phyloP scores from a whole-genome alignment of 2,329 filamentous ascomycete genomes.

The Fusarium sp. region DNA sequence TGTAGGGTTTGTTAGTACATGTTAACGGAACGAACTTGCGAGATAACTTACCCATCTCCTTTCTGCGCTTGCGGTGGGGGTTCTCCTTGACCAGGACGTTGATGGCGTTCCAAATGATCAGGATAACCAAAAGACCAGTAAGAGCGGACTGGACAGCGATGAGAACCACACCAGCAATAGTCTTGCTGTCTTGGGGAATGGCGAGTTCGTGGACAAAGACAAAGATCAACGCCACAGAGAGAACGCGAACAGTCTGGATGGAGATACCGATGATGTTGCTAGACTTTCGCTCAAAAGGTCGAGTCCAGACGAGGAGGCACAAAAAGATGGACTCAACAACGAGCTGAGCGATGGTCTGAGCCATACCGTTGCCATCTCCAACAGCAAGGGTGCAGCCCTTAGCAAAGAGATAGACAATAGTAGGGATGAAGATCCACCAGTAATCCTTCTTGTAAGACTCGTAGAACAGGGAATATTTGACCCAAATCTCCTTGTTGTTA shows the following conservation, averaged over 20 bases:
- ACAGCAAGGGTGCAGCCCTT: conserved; percentile 89
- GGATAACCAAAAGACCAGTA: conserved; percentile 84
- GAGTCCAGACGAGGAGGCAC: conserved; percentile 81
- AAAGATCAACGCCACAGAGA: conserved; percentile 90
- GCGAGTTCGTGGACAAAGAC: conserved; percentile 95
- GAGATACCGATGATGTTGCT: conserved; percentile 93
- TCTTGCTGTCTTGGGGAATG: conserved; percentile 91
- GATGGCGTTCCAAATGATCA: conserved; percentile 91
- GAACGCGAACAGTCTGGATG: conserved; percentile 88
- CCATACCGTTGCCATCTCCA: conserved; percentile 85
- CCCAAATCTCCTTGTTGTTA: conserved; percentile 90
- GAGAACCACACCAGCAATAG: conserved; percentile 90
- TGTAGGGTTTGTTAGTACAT: conserved; percentile 56
- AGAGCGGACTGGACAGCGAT: conserved; percentile 91
- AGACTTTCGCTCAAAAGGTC: conserved; percentile 88
- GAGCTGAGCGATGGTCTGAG: conserved; percentile 84
- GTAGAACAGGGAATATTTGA: conserved; percentile 98
- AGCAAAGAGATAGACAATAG: conserved; percentile 89
- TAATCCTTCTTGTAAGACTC: conserved; percentile 93
- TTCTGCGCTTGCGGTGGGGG: conserved; percentile 88
- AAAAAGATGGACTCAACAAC: conserved; percentile 86
- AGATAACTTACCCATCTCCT: conserved; percentile 81
- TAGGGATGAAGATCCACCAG: conserved; percentile 97
- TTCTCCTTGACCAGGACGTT: conserved; percentile 87
- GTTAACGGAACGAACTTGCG: neutral